Conservation (phyloP, 2,329 filamentous ascomycete genomes). For the Fusarium agapanthi region DNA sequence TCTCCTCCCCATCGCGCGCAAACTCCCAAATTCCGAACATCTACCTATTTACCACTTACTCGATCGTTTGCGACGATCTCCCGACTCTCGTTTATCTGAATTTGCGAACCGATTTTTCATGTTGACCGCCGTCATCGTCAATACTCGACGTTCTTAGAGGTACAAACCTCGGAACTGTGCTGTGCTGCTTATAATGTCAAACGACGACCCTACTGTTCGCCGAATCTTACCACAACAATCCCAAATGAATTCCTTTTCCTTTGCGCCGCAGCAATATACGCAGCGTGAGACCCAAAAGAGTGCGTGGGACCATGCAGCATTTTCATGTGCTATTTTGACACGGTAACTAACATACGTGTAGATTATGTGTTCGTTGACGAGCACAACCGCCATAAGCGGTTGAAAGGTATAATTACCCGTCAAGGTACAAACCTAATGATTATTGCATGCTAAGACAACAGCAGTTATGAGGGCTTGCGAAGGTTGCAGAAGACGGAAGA, state of each 20-base stretch:
- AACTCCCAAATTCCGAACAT: conserved; percentile 7
- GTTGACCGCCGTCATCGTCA: conserved; percentile 35
- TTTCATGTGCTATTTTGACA: neutral
- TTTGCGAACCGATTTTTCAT: conserved; percentile 44
- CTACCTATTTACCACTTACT: conserved; percentile 1
- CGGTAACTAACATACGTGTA: conserved; percentile 49
- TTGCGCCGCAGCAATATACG: conserved; percentile 68
- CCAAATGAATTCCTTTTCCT: conserved; percentile 75
- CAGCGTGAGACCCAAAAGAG: conserved; percentile 83
- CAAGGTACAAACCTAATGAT: neutral
- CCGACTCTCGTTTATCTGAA: conserved; percentile 5
- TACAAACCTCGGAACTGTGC: conserved; percentile 34
- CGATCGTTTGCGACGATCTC: conserved; percentile 7
- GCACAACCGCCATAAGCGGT: conserved; percentile 95
- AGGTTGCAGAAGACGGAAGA: conserved; percentile 92
- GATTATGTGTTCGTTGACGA: conserved; percentile 99
- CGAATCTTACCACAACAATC: conserved; percentile 71
- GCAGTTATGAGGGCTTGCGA: conserved; percentile 97
- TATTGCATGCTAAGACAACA: conserved; percentile 7
- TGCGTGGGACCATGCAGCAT: conserved; percentile 56
- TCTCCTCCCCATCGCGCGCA: conserved; percentile 20
- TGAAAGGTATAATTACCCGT: conserved; percentile 76
- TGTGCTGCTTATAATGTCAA: conserved; percentile 60
- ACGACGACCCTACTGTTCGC: conserved; percentile 66
- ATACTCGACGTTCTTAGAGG: conserved; percentile 36